phyloP scores from a whole-genome alignment of 2,329 filamentous ascomycete species.

The Stachybotrys chlorohalonatus region DNA sequence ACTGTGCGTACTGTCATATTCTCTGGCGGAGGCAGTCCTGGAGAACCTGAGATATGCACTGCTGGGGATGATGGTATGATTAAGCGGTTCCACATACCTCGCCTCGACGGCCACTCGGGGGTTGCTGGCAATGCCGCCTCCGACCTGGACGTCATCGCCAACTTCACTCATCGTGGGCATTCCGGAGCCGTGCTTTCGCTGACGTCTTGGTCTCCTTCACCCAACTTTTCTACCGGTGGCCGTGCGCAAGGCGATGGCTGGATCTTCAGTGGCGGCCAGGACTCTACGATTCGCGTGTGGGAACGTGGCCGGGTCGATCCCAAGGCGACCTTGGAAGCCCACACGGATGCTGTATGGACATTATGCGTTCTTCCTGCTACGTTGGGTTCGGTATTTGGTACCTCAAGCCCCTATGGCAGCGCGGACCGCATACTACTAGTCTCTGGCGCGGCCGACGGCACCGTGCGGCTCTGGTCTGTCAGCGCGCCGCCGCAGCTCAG shows the following conservation, averaged over 20 bases:
- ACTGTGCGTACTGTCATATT: conserved; percentile 94
- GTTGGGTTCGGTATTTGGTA: conserved; percentile 71
- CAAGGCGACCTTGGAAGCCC: conserved; percentile 87
- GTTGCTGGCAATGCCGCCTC: conserved; percentile 46
- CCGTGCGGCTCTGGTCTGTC: conserved; percentile 88
- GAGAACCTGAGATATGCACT: conserved; percentile 94
- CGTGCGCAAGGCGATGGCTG: conserved; percentile 87
- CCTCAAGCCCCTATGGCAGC: conserved; percentile 63
- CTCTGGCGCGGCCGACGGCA: conserved; percentile 84
- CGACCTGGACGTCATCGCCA: conserved; percentile 84
- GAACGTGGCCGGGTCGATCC: conserved; percentile 90
- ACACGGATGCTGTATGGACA: conserved; percentile 93
- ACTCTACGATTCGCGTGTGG: conserved; percentile 90
- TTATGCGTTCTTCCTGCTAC: conserved; percentile 86
- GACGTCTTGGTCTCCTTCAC: conserved; percentile 77
- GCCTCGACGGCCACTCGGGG: conserved; percentile 51
- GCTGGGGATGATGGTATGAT: conserved; percentile 92
- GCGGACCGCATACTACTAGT: conserved; percentile 83
- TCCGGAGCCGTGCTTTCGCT: conserved; percentile 82
- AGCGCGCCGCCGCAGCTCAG: conserved; percentile 80
- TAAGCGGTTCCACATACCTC: conserved; percentile 93
- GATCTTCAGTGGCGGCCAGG: conserved; percentile 97
- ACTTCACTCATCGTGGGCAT: conserved; percentile 93
- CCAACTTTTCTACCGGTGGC: conserved; percentile 82
- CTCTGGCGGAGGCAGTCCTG: conserved; percentile 88